Evolutionary conservation across 192 early-diverging fungal species (phyloP).

Genomic region (Martensiomyces pterosporus): DNA sequence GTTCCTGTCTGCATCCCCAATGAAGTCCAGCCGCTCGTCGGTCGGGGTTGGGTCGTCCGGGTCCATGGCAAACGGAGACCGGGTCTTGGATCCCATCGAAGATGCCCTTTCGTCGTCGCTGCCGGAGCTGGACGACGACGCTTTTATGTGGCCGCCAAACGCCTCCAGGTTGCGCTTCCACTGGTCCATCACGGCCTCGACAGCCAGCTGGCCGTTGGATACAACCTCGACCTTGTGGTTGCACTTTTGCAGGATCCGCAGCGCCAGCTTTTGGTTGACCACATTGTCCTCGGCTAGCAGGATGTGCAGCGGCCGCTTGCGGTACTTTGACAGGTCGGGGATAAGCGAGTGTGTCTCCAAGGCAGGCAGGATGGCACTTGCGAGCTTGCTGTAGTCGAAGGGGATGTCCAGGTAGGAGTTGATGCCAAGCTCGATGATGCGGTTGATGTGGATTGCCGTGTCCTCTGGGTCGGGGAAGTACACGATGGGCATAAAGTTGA

Average conservation of each 20-base stretch:
- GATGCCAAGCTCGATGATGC: constrained; percentile 61
- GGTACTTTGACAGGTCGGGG: constrained; percentile 58
- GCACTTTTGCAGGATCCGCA: constrained; percentile 69
- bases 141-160: constrained; percentile 24
- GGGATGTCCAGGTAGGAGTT: constrained; percentile 68
- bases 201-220: constrained; percentile 73
- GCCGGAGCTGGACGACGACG: constrained; percentile 5
- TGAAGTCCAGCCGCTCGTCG: constrained; percentile 10
- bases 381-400: constrained; percentile 56
- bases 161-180: constrained; percentile 38
- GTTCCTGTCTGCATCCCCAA: not conserved
- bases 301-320: constrained; percentile 63
- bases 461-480: constrained; percentile 45
- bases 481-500: constrained; percentile 73
- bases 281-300: constrained; percentile 82
- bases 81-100: constrained; percentile 2
- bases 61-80: constrained; percentile 23
- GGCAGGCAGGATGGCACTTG: constrained; percentile 67
- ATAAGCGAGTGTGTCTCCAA: constrained; percentile 63
- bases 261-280: constrained; percentile 81
- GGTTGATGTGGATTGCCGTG: constrained; percentile 33
- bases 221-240: constrained; percentile 75
- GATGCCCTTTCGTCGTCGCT: constrained; percentile 6
- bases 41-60: constrained; percentile 21
- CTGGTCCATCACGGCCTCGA: constrained; percentile 62